Evolutionary conservation across 805 yeast genomes (phyloP), one percentile per base, ranked within the genome.

Genomic region (Yamadazyma takamatsuzukensis): DNA sequence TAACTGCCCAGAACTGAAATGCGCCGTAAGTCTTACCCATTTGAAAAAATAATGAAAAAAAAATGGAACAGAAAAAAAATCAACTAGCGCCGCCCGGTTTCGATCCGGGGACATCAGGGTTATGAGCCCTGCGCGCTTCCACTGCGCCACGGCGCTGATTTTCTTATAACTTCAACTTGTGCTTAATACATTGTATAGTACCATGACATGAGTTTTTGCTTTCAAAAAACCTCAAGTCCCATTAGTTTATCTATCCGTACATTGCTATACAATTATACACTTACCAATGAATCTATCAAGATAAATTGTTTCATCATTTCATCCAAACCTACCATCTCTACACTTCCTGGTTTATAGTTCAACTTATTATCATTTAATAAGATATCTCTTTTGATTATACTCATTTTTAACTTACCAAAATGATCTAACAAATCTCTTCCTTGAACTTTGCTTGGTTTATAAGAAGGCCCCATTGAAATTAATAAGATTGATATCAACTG

Each of bases 111-210:
- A 82, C 93, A 80, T 83, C 90, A 83, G 93, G 90, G 94, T 83
- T 83, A 83, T 83, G 94, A 84, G 94, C 94, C 94, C 93, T 81
- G 90, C 93, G 90, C 93, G 94, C 93, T 83, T 83, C 94, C 94
- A 80, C 94, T 83, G 93, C 94, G 94, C 90, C 93, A 83, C 88
- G 82, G 83, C 89, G 94, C 94, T 43, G 33, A 27, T 30, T n/a
- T n/a, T n/a, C n/a, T n/a, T n/a, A n/a, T n/a, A n/a, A n/a, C n/a
- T n/a, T n/a, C n/a, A n/a, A n/a, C n/a, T n/a, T n/a, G n/a, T n/a
- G n/a, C n/a, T n/a, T n/a, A n/a, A n/a, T n/a, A n/a, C n/a, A n/a
- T n/a, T n/a, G n/a, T n/a, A n/a, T n/a, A n/a, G n/a, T n/a, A n/a
- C n/a, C n/a, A n/a, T n/a, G n/a, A n/a, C n/a, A n/a, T n/a, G n/a